Conservation (phyloP, 805 yeast species). For the Candida easanensis region DNA sequence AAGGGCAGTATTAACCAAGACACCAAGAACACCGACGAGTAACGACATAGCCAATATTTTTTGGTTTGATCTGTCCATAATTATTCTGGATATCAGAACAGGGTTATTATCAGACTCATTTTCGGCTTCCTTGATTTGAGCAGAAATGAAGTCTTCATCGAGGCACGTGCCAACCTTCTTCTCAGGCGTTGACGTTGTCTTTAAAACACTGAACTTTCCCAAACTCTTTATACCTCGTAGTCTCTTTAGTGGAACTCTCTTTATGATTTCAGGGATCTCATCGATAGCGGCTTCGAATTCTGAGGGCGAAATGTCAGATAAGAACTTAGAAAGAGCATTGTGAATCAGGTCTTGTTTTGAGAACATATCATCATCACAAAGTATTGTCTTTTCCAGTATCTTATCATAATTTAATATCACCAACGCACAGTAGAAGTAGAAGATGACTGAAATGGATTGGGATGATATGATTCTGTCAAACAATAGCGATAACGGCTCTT, state of each 20-base stretch:
- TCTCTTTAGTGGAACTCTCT: constrained; percentile 7
- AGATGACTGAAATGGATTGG: constrained; percentile 48
- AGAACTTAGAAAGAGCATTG: constrained; percentile 32
- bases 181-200: constrained; percentile 16
- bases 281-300: constrained; percentile 30
- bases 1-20: not conserved
- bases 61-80: not conserved
- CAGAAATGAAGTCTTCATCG: not conserved
- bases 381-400: constrained; percentile 33
- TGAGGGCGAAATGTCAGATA: constrained; percentile 23
- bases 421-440: constrained; percentile 62
- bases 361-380: constrained; percentile 33
- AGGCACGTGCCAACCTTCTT: not conserved
- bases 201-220: constrained; percentile 19
- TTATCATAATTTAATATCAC: constrained; percentile 43
- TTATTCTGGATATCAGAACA: not conserved
- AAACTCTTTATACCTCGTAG: constrained; percentile 25
- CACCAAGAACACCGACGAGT: not conserved
- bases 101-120: not conserved
- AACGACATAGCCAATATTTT: not conserved
- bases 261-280: constrained; percentile 13
- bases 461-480: constrained; percentile 69
- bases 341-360: constrained; percentile 40
- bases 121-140: not conserved
- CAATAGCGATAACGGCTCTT: constrained; percentile 49